Evolutionary conservation across 495 filamentous ascomycete species (phyloP), one percentile per base, ranked within the genome.

Genomic region (Neurospora intermedia): DNA sequence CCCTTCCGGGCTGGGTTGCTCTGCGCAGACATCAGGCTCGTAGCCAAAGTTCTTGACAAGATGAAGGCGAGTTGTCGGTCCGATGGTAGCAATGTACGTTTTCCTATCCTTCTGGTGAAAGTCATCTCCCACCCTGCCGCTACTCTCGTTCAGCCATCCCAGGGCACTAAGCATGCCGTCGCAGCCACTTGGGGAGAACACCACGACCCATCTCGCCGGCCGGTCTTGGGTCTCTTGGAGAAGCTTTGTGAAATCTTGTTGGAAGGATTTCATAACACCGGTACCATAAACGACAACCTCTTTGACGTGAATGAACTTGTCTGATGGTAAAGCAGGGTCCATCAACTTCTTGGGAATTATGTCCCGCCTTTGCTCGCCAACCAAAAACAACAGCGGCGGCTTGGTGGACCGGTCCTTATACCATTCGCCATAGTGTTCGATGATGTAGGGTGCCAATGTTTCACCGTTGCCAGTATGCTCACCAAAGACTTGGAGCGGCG

Each of bases 181-280:
- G 76, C 93, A 96, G 2, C 93, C 94, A 23, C 91, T 94, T 2
- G 96, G 94, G 48, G 94, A 98, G 77, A 99, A 99, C 9, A 98
- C 91, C 15, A 97, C 92, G 2, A 94, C 89, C 94, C 96, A 98
- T 75, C 91, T 85, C 42, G 72, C 76, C 41, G 76, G 72, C 9
- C 77, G 77, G 45, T 78, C 80, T 20, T 77, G 71, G 15, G 83
- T 89, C 69, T 81, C 75, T n/a, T 74, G 59, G 41, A 88, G 83
- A 11, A 84, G 77, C 10, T 72, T 73, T 20, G 74, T 77, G 75
- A 97, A 97, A 71, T 91, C 84, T 1, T 83, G 76, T 72, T 88
- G 85, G 76, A 98, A 98, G 13, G 86, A 88, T 39, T 85, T 86
- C 87, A 92, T 91, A 46, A 94, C 92, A 0, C 88, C 88, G 5